A percentile compares a stretch with the other conserved stretches of the same genome.
Conservation (phyloP, 1,139 yeast genomes). For the Kodamaea arcana region DNA sequence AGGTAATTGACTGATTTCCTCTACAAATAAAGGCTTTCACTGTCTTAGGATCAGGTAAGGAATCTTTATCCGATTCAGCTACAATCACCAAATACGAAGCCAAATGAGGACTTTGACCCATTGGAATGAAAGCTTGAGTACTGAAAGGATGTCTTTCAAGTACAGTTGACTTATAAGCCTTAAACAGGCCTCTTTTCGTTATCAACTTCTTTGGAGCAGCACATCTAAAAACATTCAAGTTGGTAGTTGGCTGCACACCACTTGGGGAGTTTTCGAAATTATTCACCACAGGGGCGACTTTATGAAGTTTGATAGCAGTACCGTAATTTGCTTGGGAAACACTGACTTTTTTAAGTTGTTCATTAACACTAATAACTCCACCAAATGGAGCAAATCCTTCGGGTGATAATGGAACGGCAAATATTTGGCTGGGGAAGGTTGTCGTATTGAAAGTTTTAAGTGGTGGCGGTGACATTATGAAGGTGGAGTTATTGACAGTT, state of each 20-base stretch:
- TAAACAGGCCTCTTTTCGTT: conserved; percentile 16
- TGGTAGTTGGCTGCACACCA: conserved; percentile 48
- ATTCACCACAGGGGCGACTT: conserved; percentile 67
- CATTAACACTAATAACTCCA: conserved; percentile 45
- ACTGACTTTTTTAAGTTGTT: conserved; percentile 30
- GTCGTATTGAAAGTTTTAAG: conserved; percentile 36
- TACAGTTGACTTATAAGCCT: conserved; percentile 57
- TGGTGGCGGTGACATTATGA: too few species aligned
- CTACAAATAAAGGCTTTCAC: conserved; percentile 67
- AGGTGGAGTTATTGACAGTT: too few species aligned
- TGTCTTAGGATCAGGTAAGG: conserved; percentile 57
- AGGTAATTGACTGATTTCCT: conserved; percentile 87
- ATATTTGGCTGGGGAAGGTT: conserved; percentile 19
- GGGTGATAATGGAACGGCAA: conserved; percentile 39
- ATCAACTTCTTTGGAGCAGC: conserved; percentile 67
- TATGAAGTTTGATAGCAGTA: conserved; percentile 76
- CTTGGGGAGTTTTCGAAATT: conserved; percentile 46
- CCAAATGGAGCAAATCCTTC: conserved; percentile 41
- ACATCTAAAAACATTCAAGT: conserved; percentile 83
- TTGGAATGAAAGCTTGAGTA: conserved; percentile 88
- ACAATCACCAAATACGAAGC: conserved; percentile 75
- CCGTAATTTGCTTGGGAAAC: conserved; percentile 77
- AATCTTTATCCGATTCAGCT: conserved; percentile 43
- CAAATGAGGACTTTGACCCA: conserved; percentile 58
- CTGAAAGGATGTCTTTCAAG: conserved; percentile 86